Evolutionary conservation across 176 grass and related monocot species (phyloP).

Genomic region (Triticum timopheevii): DNA sequence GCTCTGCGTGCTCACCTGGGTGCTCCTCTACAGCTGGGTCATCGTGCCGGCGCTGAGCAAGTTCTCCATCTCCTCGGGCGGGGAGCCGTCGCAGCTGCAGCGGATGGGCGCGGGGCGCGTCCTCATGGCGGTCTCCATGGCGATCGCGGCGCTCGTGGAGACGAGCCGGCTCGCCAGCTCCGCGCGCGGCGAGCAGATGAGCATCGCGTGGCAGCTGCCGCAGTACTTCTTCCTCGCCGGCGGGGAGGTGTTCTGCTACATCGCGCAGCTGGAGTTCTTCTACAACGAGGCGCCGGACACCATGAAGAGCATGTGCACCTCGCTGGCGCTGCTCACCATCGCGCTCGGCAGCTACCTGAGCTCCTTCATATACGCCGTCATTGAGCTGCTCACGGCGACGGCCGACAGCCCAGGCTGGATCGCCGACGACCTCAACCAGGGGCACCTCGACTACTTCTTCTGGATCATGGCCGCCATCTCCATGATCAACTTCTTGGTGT

Average conservation of each 20-base stretch:
- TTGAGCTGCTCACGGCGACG: constrained; percentile 37
- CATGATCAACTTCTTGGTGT: constrained; percentile 55
- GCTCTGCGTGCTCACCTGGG: constrained; percentile 50
- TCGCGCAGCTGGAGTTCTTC: constrained; percentile 86
- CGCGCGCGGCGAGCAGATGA: constrained; percentile 21
- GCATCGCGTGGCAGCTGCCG: constrained; percentile 70
- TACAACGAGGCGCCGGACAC: constrained; percentile 68
- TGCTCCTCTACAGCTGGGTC: constrained; percentile 52
- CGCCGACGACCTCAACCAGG: constrained; percentile 65
- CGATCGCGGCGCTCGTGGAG: constrained; percentile 46
- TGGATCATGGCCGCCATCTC: constrained; percentile 50
- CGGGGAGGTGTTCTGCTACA: constrained; percentile 63
- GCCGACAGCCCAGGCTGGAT: constrained; percentile 51
- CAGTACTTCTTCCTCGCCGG: constrained; percentile 66
- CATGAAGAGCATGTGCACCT: constrained; percentile 85
- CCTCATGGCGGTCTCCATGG: constrained; percentile 53
- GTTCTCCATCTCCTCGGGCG: not conserved
- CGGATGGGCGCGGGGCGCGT: constrained; percentile 56
- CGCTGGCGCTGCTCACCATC: constrained; percentile 62
- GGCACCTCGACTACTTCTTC: constrained; percentile 79
- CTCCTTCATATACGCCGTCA: constrained; percentile 56
- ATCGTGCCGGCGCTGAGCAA: constrained; percentile 32
- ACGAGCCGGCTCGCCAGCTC: constrained; percentile 36
- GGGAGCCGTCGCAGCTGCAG: constrained; percentile 62
- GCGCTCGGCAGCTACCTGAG: constrained; percentile 72